A percentile compares a stretch with the other conserved stretches of the same genome.
phyloP scores from a whole-genome alignment of 345 rosid species.

The Jatropha curcas region DNA sequence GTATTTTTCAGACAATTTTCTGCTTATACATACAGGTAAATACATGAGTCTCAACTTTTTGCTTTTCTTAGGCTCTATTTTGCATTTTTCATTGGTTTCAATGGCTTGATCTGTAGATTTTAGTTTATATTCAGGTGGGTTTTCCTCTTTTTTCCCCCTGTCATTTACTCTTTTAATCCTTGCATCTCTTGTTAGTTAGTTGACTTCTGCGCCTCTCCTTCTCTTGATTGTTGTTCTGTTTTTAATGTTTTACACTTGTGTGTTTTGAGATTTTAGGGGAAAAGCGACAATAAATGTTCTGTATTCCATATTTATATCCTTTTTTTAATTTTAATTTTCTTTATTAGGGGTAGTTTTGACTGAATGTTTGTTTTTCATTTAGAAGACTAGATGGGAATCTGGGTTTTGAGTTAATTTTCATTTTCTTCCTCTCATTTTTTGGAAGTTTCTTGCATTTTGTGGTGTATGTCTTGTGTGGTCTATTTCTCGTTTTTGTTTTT shows the following conservation, averaged over 20 bases:
- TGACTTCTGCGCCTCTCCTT: background rate
- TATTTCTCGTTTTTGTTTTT: background rate
- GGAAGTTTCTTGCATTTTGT: background rate
- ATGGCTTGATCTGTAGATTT: conserved; percentile 20
- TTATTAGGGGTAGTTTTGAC: background rate
- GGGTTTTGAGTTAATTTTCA: conserved; percentile 20
- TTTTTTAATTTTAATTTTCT: too few species aligned
- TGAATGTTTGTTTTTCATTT: background rate
- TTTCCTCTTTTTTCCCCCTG: too few species aligned
- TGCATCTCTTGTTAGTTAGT: background rate
- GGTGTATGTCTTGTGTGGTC: background rate
- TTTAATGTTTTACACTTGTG: background rate
- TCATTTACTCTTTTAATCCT: background rate
- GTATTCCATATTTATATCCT: background rate
- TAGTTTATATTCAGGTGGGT: background rate
- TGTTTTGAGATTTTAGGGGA: conserved; percentile 11
- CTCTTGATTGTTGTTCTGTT: background rate
- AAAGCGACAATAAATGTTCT: conserved; percentile 1
- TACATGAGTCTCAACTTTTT: conserved; percentile 20
- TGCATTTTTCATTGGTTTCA: conserved; percentile 5
- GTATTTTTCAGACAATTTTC: background rate
- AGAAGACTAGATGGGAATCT: conserved; percentile 9
- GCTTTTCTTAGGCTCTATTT: background rate
- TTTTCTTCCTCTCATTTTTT: conserved; percentile 8
- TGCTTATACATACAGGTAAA: conserved; percentile 33